Conservation (phyloP, 371 early-diverging fungal genomes). For the Actinomucor elegans region DNA sequence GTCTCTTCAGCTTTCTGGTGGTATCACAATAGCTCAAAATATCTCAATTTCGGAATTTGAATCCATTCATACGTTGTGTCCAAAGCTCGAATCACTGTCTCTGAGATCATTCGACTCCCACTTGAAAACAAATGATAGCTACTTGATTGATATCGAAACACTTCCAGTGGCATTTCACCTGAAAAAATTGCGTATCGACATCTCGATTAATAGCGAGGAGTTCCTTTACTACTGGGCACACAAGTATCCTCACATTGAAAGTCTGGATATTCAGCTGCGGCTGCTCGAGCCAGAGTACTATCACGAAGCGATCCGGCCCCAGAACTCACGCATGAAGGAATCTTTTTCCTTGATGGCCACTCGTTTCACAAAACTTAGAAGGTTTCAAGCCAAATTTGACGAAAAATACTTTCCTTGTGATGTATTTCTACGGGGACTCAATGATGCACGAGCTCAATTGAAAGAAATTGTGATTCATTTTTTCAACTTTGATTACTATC, state of each 20-base stretch:
- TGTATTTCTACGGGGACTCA: constrained; percentile 9
- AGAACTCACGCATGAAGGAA: constrained; percentile 13
- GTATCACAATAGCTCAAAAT: neutral
- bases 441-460: neutral
- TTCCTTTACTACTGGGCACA: constrained; percentile 14
- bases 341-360: constrained; percentile 7
- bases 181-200: neutral
- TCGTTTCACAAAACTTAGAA: constrained; percentile 2
- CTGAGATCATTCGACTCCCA: neutral
- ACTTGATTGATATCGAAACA: constrained; percentile 3
- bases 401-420: constrained; percentile 19
- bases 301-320: constrained; percentile 3
- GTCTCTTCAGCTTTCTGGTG: neutral
- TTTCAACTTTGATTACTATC: constrained; percentile 17
- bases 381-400: constrained; percentile 11
- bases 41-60: constrained; percentile 13
- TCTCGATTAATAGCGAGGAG: constrained; percentile 7
- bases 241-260: constrained; percentile 12
- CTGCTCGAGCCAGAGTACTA: constrained; percentile 7
- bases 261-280: constrained; percentile 3
- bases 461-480: constrained; percentile 3
- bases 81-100: neutral
- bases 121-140: neutral
- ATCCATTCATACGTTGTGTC: constrained; percentile 13
- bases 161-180: neutral